These are phyloP conservation scores for Cenchrus fungigraminus DNA, from an alignment of 176 grass and related monocot species.

Conservation along the genomic window DNA sequence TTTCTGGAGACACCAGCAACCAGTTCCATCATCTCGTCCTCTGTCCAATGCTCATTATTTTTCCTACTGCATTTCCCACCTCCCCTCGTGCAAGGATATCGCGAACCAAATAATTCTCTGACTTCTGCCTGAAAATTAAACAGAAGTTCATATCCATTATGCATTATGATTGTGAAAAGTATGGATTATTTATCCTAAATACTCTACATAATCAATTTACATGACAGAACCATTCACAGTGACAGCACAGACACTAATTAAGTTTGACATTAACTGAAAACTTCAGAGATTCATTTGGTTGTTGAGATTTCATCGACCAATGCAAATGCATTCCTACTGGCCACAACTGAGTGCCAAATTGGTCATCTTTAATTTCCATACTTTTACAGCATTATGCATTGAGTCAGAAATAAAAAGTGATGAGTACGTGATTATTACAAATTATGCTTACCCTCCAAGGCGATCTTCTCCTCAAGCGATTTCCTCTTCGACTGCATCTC, in stretches of 20 bases:
- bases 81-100: neutral
- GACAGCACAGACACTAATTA: neutral
- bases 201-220: neutral
- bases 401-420: neutral
- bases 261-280: neutral
- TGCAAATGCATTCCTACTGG: neutral
- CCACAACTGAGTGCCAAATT: neutral
- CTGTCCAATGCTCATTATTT: neutral
- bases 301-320: neutral
- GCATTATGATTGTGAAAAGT: neutral
- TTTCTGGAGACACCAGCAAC: neutral
- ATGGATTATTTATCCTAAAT: neutral
- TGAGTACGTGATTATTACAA: neutral
- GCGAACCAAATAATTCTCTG: neutral
- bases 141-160: neutral
- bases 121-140: constrained; percentile 1
- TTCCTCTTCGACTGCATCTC: constrained; percentile 9
- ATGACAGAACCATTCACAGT: neutral
- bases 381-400: neutral
- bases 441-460: constrained; percentile 21
- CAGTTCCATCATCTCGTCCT: neutral
- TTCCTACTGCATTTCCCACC: neutral
- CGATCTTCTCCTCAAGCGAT: neutral
- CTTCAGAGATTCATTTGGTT: neutral
- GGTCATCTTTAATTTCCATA: neutral